Evolutionary conservation across 1,284 basidiomycete genomes (phyloP), one percentile per base, ranked within the genome.

Genomic region (Leccinum angustisporum): DNA sequence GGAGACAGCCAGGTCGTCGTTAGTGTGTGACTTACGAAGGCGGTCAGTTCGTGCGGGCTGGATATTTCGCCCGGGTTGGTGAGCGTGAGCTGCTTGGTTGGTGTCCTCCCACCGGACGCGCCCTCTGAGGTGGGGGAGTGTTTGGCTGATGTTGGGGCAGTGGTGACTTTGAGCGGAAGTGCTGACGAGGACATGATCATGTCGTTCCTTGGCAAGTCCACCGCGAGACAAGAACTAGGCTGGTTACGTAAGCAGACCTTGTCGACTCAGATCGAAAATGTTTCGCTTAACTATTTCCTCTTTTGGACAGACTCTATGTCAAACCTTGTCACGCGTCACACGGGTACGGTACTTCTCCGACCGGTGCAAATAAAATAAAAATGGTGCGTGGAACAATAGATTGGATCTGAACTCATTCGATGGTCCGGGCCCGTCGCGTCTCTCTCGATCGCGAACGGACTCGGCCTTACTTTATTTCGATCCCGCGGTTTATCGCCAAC

Each of bases 11-110:
- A 33, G 54, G 58, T 55, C 59, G 60, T 58, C 63, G 56, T 30
- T 54, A 59, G 18, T 46, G 66, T 38, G 61, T 40, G 38, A 80
- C 87, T 72, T 72, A 92, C 91, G 76, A 91, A 93, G 30, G 88
- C 90, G 30, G 91, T 93, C 64, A 93, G 75, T 70, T 93, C 91
- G 71, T 93, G 91, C 3, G 91, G 91, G 67, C 89, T 91, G 2
- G 90, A 90, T 51, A 91, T 91, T 68, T 90, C 88, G 59, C 75
- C 73, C 4, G 82, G 77, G 58, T 76, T 78, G 25, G 77, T 65
- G 11, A 70, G 59, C n/a, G 67, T 62, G 16, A 73, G 67, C 27
- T 75, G 75, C 54, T 78, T 74, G 54, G 80, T 76, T 33, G 82
- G 81, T 18, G 82, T 83, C 67, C 77, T 82, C 57, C 81, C 77